Conservation (phyloP, 2,329 filamentous ascomycete genomes). For the Emydomyces testavorans region DNA sequence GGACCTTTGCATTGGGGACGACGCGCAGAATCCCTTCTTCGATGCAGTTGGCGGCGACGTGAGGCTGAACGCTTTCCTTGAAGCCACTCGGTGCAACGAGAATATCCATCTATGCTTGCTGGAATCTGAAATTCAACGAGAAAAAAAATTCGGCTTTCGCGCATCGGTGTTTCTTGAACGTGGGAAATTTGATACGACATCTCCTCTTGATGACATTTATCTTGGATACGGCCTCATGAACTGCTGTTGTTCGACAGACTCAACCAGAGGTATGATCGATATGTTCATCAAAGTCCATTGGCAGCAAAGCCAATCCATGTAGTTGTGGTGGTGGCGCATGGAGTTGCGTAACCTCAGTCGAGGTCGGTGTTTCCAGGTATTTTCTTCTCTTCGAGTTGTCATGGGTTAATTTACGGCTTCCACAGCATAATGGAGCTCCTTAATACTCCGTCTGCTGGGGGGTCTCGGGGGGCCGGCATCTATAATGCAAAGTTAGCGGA, state of each 20-base stretch:
- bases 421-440: too few relatives aligned
- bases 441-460: neutral
- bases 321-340: neutral
- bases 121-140: too few relatives aligned
- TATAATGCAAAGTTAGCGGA: neutral
- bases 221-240: neutral
- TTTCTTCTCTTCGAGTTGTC: slow-evolving; percentile 1
- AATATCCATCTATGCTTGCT: slow-evolving; percentile 23
- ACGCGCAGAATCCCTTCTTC: slow-evolving; percentile 39
- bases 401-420: too few relatives aligned
- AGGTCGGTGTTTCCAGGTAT: slow-evolving; percentile 4
- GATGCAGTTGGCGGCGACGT: slow-evolving; percentile 42
- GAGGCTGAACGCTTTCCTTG: slow-evolving; percentile 43
- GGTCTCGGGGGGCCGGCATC: too few relatives aligned
- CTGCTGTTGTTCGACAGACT: too few relatives aligned
- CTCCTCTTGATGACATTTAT: neutral
- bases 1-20: slow-evolving; percentile 33
- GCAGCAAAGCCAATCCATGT: neutral
- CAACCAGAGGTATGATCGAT: too few relatives aligned
- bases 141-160: too few relatives aligned
- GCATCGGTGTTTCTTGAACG: too few relatives aligned
- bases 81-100: slow-evolving; percentile 45
- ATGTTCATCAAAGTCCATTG: too few relatives aligned
- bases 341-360: neutral
- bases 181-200: neutral